These are phyloP conservation scores for Trametopsis cervina DNA, from an alignment of 768 basidiomycete species.

Conservation along the genomic window DNA sequence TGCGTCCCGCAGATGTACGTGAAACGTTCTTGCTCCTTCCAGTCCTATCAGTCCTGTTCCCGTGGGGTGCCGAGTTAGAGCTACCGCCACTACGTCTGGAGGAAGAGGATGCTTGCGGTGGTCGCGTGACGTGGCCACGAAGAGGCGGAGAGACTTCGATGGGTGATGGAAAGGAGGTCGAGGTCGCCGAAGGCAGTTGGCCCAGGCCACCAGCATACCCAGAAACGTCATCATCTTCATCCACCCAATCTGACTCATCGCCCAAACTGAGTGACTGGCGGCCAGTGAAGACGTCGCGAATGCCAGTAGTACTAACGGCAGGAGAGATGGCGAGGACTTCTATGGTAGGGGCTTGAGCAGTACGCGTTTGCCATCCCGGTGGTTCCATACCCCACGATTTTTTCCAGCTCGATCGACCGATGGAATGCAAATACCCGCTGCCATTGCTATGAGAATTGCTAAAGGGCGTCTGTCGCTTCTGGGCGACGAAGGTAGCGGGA, in stretches of 20 bases:
- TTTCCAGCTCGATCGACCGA: slow-evolving; percentile 78
- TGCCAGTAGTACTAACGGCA: slow-evolving; percentile 24
- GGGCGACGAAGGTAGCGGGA: slow-evolving; percentile 68
- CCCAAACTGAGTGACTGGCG: slow-evolving; percentile 50
- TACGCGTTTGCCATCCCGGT: slow-evolving; percentile 71
- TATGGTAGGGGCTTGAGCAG: slow-evolving; percentile 50
- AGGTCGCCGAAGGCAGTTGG: slow-evolving; percentile 37
- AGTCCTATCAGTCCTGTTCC: slow-evolving; percentile 4
- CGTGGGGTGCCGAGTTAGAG: slow-evolving; percentile 9
- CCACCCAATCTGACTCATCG: slow-evolving; percentile 85
- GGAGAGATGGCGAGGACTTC: slow-evolving; percentile 74
- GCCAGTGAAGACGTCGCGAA: slow-evolving; percentile 81
- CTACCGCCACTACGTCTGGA: slow-evolving; percentile 14
- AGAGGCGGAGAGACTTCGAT: slow-evolving; percentile 12
- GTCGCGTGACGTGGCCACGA: slow-evolving; percentile 5
- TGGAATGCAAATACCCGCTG: slow-evolving; percentile 31
- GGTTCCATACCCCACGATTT: slow-evolving; percentile 86
- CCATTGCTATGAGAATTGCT: slow-evolving; percentile 36
- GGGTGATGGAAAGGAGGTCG: slow-evolving; percentile 12
- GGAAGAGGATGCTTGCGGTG: slow-evolving; percentile 4
- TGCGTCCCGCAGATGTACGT: slow-evolving; percentile 54
- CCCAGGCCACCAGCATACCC: slow-evolving; percentile 76
- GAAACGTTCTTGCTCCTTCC: slow-evolving; percentile 28
- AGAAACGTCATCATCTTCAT: slow-evolving; percentile 72
- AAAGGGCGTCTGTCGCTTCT: slow-evolving; percentile 75